Conservation (phyloP, 352 stramenopile genomes). For the Phytophthora parvispora region DNA sequence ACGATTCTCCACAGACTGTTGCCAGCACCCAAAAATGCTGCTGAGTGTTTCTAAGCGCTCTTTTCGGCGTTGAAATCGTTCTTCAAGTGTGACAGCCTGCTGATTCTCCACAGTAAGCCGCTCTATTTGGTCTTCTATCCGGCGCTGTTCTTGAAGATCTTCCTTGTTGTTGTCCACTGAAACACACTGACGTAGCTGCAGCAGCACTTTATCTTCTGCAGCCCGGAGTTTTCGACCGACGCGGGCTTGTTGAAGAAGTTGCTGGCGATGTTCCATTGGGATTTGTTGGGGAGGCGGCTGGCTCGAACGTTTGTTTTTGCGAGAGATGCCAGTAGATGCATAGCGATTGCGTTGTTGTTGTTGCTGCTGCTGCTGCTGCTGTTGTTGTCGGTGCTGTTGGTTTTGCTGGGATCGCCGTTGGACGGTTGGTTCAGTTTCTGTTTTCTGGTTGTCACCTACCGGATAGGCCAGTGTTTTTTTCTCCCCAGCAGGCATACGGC, state of each 20-base stretch:
- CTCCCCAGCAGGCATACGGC: neutral
- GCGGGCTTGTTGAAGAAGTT: constrained; percentile 33
- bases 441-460: constrained; percentile 15
- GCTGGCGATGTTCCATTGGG: constrained; percentile 51
- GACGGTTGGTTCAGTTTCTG: neutral
- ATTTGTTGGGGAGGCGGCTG: constrained; percentile 13
- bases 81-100: constrained; percentile 29
- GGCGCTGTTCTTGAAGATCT: constrained; percentile 28
- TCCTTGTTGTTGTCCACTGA: constrained; percentile 34
- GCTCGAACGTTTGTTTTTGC: constrained; percentile 1
- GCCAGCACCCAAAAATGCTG: constrained; percentile 22
- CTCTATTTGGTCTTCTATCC: constrained; percentile 45
- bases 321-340: neutral
- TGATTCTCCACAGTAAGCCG: constrained; percentile 48
- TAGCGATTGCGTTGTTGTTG: too few relatives aligned
- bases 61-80: constrained; percentile 36
- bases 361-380: too few relatives aligned
- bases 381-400: too few relatives aligned
- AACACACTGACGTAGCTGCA: constrained; percentile 7
- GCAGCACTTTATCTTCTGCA: constrained; percentile 22
- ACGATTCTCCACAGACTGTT: constrained; percentile 8
- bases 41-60: constrained; percentile 18
- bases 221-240: constrained; percentile 24
- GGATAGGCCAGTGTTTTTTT: constrained; percentile 14
- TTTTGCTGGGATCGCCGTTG: neutral